These are phyloP conservation scores for Aureobasidium sp. DNA, from an alignment of 2,329 filamentous ascomycete species.

Conservation along the genomic window DNA sequence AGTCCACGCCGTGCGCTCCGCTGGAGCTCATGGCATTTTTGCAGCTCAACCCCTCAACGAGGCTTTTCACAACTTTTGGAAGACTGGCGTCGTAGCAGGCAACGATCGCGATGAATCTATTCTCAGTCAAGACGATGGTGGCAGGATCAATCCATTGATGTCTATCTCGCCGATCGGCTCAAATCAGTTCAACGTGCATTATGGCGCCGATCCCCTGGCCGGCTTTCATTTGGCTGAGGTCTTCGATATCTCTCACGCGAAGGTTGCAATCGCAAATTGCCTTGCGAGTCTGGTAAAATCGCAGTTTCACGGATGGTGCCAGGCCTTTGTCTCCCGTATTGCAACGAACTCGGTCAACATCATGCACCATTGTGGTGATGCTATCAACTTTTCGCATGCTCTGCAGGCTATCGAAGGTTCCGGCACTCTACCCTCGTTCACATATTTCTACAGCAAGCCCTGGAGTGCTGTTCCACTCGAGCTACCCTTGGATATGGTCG, in stretches of 20 bases:
- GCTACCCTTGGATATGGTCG: not conserved
- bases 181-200: constrained; percentile 36
- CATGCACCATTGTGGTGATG: constrained; percentile 13
- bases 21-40: constrained; percentile 24
- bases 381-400: constrained; percentile 14
- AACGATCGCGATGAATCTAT: constrained; percentile 8
- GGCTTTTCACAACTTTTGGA: constrained; percentile 26
- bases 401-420: constrained; percentile 5
- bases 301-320: constrained; percentile 12
- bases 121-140: constrained; percentile 17
- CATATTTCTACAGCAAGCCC: constrained; percentile 6
- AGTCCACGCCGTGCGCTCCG: constrained; percentile 17
- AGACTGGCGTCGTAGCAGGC: constrained; percentile 22
- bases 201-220: constrained; percentile 45
- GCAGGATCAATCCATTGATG: constrained; percentile 24
- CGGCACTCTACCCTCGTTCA: not conserved
- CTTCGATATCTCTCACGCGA: not conserved
- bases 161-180: constrained; percentile 34
- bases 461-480: not conserved
- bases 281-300: constrained; percentile 8
- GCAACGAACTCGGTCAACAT: not conserved
- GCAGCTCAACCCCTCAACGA: constrained; percentile 16
- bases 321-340: not conserved
- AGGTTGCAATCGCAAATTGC: not conserved
- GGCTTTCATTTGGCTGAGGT: constrained; percentile 50